Evolutionary conservation across 2,329 filamentous ascomycete species (phyloP), one percentile per base, ranked within the genome.

Genomic region (Pyrenochaeta sp.): DNA sequence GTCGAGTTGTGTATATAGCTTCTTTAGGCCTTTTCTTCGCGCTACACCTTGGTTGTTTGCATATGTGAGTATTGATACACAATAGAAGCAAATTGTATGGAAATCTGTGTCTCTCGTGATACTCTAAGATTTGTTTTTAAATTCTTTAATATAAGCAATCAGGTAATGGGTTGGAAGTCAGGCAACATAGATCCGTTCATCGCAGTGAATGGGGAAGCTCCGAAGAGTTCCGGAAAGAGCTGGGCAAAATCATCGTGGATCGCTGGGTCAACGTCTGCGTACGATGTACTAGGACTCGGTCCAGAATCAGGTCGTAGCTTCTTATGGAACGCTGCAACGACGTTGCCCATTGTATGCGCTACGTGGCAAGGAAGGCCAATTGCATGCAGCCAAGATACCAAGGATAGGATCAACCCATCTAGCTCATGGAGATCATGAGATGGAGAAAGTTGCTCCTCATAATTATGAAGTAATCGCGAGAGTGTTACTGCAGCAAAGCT

Each of bases 321-420:
- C 46, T 69, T 68, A 46, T 73, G 69, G 29, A 73, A 68, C 18
- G 68, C 69, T 17, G 69, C 64, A 4, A 79, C 73, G 9, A 78
- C 72, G 53, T 74, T 66, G 3, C 76, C 77, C 23, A 79, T 65
- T 1, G 73, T 77, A 59, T 78, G 69, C 3, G 76, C 77, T 6
- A 73, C 75, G 52, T 80, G 78, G 30, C 76, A 79, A 5, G 76
- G 74, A 2, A 78, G 61, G 2, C 77, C 78, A 39, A 79, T 77
- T 0, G 69, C 73, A 32, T 74, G 72, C 7, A 79, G 71, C 77
- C 77, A 80, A 1, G 70, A 57, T 2, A 78, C 71, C 17, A 79
- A 61, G 11, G 55, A 69, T 10, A 69, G 35, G 2, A 79, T 66
- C 9, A 77, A 54, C 0, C 52, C 46, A 41, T 79, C 75, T 1